Evolutionary conservation across 2,329 filamentous ascomycete genomes (phyloP), one percentile per base, ranked within the genome.

Genomic region (Scolecobasidium constrictum): DNA sequence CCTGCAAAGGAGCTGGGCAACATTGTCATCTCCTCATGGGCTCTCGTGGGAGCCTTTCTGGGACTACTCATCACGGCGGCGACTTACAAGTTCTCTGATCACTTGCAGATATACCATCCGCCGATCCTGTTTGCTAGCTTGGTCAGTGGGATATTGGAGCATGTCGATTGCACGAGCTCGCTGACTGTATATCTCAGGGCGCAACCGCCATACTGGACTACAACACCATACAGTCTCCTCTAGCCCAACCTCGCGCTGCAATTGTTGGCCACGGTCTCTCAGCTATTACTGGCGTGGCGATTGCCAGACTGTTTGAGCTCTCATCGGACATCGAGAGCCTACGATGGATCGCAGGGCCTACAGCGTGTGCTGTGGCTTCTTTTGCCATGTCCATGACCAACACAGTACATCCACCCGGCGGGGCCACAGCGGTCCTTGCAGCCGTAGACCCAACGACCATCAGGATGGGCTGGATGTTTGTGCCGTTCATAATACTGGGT

Each of bases 351-450:
- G 60, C 65, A 3, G 67, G 60, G 2, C 63, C 68, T 0, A 42
- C 67, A 13, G 60, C 59, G 7, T 69, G 65, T 47, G 66, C 60
- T 1, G 49, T 56, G 6, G 61, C 67, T 4, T 66, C 62, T 5
- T 54, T 62, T 18, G 58, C 63, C 12, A 71, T 71, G 68, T 56
- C 64, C 5, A 47, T 67, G 23, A 69, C 67, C 3, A 63, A 64
- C 36, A 69, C 66, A 2, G 60, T 69, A 2, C 67, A 71, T 49
- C 68, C 68, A n/a, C 68, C 68, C 5, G 68, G 67, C 15, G 68
- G 68, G 17, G 68, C 68, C 1, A 69, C 66, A 7, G 67, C 68
- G 2, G 58, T 70, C 2, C 52, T 71, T 18, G 66, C 67, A 1
- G 60, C 61, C 4, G 64, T 62, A 3, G 55, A 63, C 3, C 52